Evolutionary conservation across 73 alveolate species (phyloP).

Genomic region (Paramecium sonneborni): DNA sequence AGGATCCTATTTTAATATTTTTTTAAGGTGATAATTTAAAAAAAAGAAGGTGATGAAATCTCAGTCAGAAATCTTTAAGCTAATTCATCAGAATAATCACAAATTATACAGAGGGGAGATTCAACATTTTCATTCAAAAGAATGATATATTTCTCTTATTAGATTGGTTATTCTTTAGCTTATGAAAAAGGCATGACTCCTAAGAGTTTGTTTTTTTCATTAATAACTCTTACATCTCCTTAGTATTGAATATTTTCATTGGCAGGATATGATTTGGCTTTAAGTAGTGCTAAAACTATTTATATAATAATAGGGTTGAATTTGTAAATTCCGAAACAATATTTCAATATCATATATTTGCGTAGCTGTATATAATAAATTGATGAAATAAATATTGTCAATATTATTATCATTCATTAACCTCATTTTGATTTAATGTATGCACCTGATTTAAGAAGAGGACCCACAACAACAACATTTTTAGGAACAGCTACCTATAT

Average conservation of each 20-base stretch:
- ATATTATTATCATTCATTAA: background rate
- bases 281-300: background rate
- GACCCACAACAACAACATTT: constrained; percentile 5
- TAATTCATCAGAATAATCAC: constrained; percentile 50
- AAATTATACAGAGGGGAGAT: constrained; percentile 11
- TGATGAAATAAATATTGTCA: background rate
- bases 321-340: background rate
- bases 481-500: constrained; percentile 28
- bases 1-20: background rate
- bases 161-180: background rate
- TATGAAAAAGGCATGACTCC: background rate
- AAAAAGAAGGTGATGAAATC: background rate
- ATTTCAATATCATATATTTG: background rate
- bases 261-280: background rate
- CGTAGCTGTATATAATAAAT: background rate
- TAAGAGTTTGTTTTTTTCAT: background rate
- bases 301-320: background rate
- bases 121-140: constrained; percentile 1
- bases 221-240: constrained; percentile 22
- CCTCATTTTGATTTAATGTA: background rate
- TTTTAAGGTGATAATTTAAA: background rate
- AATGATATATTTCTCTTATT: background rate
- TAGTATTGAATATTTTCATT: background rate
- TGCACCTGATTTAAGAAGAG: constrained; percentile 43
- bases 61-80: constrained; percentile 42